phyloP scores from a whole-genome alignment of 331 rosid species.

The Malus hybrid region DNA sequence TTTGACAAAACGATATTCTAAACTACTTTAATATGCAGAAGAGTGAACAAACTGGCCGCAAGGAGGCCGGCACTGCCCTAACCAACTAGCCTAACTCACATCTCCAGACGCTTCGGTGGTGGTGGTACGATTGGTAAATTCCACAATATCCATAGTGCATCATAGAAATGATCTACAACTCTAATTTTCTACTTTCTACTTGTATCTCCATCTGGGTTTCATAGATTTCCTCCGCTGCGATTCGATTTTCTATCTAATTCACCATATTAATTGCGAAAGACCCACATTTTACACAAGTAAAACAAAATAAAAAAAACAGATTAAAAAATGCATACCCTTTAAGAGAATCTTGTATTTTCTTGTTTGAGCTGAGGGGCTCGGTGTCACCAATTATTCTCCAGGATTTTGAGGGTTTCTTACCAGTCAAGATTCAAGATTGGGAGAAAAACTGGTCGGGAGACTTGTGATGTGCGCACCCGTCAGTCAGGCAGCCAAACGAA shows the following conservation, averaged over 20 bases:
- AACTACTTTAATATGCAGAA: too few species aligned
- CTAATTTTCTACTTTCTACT: background rate
- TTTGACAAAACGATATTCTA: too few species aligned
- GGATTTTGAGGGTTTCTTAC: background rate
- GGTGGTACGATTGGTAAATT: background rate
- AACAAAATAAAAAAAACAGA: background rate
- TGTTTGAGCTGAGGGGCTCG: background rate
- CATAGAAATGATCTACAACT: background rate
- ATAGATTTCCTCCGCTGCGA: background rate
- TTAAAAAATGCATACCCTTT: background rate
- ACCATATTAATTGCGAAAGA: background rate
- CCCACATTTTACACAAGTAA: background rate
- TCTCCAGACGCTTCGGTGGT: background rate
- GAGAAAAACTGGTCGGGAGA: background rate
- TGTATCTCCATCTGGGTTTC: background rate
- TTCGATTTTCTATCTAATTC: background rate
- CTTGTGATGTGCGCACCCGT: too few species aligned
- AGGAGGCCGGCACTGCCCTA: too few species aligned
- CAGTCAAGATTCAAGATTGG: background rate
- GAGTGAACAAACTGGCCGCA: too few species aligned
- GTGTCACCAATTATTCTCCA: background rate
- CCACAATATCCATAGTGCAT: background rate
- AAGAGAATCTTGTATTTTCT: background rate
- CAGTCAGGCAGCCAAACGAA: background rate
- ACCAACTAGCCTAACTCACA: too few species aligned